Evolutionary conservation across 176 grass and related monocot genomes (phyloP).

Genomic region (Musa beccarii): DNA sequence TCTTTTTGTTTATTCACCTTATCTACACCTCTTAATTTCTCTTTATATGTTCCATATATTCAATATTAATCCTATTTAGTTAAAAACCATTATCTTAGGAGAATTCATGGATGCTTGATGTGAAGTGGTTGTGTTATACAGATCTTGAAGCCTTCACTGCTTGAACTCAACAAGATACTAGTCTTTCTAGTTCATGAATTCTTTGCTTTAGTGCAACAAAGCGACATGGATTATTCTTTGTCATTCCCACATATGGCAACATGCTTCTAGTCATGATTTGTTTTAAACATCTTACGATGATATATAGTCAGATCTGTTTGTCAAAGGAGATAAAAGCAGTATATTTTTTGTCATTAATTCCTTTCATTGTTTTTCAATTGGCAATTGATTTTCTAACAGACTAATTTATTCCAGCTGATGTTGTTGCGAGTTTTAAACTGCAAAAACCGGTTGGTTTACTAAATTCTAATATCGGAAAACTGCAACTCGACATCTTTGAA

Average conservation of each 20-base stretch:
- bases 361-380: constrained; percentile 8
- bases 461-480: constrained; percentile 49
- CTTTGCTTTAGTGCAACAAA: no score
- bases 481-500: constrained; percentile 77
- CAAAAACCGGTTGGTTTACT: constrained; percentile 50
- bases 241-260: no score
- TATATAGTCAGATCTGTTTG: background rate
- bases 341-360: background rate
- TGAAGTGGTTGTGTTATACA: no score
- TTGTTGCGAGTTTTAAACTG: constrained; percentile 75
- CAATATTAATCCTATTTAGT: no score
- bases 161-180: no score
- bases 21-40: no score
- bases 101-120: no score
- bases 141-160: no score
- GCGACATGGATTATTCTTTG: background rate
- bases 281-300: background rate
- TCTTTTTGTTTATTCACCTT: no score
- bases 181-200: no score
- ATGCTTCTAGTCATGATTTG: background rate
- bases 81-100: no score
- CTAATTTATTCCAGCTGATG: constrained; percentile 42
- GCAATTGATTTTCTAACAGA: background rate
- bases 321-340: background rate
- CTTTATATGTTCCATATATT: no score